A percentile compares a stretch with the other conserved stretches of the same genome.
Evolutionary conservation across 495 filamentous ascomycete species (phyloP).

Genomic region (Alectoria sarmentosa): DNA sequence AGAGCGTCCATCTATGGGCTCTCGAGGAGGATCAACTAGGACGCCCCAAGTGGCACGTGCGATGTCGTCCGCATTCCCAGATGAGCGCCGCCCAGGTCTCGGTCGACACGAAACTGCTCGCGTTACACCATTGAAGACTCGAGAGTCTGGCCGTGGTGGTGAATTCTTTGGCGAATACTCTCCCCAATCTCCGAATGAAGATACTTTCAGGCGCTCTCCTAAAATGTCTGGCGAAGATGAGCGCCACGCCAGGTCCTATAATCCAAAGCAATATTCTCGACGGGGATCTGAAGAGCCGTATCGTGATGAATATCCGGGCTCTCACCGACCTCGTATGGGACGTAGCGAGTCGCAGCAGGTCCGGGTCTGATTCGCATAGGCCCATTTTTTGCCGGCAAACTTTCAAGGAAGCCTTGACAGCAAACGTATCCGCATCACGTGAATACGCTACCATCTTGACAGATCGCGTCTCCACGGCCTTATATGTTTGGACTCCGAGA

Average conservation of each 20-base stretch:
- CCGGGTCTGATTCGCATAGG: slow-evolving; percentile 2
- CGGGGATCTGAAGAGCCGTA: slow-evolving; percentile 13
- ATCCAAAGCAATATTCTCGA: slow-evolving; percentile 8
- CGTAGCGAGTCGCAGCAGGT: slow-evolving; percentile 5
- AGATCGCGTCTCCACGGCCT: background rate
- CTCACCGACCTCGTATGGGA: background rate
- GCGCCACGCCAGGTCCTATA: background rate
- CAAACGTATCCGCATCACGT: background rate
- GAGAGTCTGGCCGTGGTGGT: slow-evolving; percentile 10
- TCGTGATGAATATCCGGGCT: slow-evolving; percentile 16
- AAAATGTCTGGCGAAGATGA: slow-evolving; percentile 14
- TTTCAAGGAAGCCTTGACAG: background rate
- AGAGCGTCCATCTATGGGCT: slow-evolving; percentile 18
- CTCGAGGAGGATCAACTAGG: slow-evolving; percentile 15
- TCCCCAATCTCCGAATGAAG: slow-evolving; percentile 1
- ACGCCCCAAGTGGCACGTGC: slow-evolving; percentile 17
- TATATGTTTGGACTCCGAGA: background rate
- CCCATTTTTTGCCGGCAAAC: background rate
- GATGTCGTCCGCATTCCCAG: slow-evolving; percentile 12
- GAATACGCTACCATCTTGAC: background rate
- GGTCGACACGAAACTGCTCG: slow-evolving; percentile 18
- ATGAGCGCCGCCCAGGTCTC: slow-evolving; percentile 16
- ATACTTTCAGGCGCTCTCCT: slow-evolving; percentile 14
- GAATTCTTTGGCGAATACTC: slow-evolving; percentile 17
- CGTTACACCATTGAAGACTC: slow-evolving; percentile 17